Conservation (phyloP, 768 basidiomycete genomes). For the Leccinum uliginosum region DNA sequence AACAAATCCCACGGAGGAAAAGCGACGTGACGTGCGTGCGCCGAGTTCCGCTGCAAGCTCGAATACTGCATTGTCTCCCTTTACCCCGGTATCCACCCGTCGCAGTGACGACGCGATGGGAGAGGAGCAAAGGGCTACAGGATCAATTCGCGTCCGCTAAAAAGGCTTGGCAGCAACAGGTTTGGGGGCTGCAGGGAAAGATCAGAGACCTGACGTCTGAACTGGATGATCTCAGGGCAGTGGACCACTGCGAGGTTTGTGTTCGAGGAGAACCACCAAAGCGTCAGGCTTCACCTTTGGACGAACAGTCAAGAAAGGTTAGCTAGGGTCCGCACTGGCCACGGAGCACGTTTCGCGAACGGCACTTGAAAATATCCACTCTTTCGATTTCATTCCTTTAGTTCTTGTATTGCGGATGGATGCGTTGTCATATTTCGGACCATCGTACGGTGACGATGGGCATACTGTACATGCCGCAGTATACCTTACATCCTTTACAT, state of each 20-base stretch:
- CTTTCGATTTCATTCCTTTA: constrained; percentile 12
- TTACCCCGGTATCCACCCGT: constrained; percentile 38
- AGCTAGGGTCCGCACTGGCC: constrained; percentile 61
- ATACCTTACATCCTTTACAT: constrained; percentile 9
- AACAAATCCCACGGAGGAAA: constrained; percentile 21
- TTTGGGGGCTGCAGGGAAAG: constrained; percentile 73
- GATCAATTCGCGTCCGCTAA: constrained; percentile 57
- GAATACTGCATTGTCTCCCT: constrained; percentile 41
- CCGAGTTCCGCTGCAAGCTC: constrained; percentile 46
- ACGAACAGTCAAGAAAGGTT: constrained; percentile 22
- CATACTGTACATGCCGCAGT: constrained; percentile 9
- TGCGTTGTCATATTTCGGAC: constrained; percentile 13
- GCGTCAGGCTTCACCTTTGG: constrained; percentile 7
- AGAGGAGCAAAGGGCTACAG: constrained; percentile 49
- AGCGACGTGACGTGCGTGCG: constrained; percentile 43
- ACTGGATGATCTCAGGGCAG: constrained; percentile 50
- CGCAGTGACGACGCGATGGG: constrained; percentile 36
- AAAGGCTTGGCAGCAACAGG: constrained; percentile 65
- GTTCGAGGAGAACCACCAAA: constrained; percentile 42
- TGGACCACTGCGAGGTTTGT: constrained; percentile 53
- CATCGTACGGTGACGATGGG: constrained; percentile 14
- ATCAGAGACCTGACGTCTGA: constrained; percentile 69
- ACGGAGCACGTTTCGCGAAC: constrained; percentile 57
- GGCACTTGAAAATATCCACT: constrained; percentile 23
- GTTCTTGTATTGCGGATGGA: constrained; percentile 14